Percentiles rank a stretch among this genome's conserved stretches.
Conservation (phyloP, 2,329 filamentous ascomycete genomes). For the Alternaria ethzedia region DNA sequence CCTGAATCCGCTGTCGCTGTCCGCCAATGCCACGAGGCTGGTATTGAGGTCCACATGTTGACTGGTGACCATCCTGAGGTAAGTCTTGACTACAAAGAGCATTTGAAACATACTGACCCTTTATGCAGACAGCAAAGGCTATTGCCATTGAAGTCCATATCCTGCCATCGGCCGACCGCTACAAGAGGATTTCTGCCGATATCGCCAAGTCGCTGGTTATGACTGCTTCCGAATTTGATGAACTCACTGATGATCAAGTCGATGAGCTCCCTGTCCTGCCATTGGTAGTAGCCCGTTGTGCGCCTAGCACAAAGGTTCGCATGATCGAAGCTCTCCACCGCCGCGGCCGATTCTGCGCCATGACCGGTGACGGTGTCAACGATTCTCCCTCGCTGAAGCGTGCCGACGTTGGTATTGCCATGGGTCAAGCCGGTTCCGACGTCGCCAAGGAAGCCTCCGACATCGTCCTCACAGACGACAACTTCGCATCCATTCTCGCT, state of each 20-base stretch:
- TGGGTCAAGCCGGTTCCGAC: slow-evolving; percentile 81
- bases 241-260: slow-evolving; percentile 75
- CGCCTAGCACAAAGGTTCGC: slow-evolving; percentile 83
- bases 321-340: slow-evolving; percentile 90
- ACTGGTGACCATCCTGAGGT: slow-evolving; percentile 54
- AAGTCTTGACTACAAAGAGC: slow-evolving; percentile 43
- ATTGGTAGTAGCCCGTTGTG: slow-evolving; percentile 82
- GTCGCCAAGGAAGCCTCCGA: slow-evolving; percentile 83
- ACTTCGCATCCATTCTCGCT: slow-evolving; percentile 84
- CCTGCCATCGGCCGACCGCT: slow-evolving; percentile 37
- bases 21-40: slow-evolving; percentile 52
- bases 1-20: slow-evolving; percentile 71
- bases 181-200: slow-evolving; percentile 33
- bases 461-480: slow-evolving; percentile 87
- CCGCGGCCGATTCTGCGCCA: slow-evolving; percentile 76
- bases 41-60: slow-evolving; percentile 58
- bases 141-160: slow-evolving; percentile 58
- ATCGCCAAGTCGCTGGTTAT: slow-evolving; percentile 44
- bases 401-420: slow-evolving; percentile 86
- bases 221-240: slow-evolving; percentile 71
- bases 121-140: slow-evolving; percentile 26
- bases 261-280: slow-evolving; percentile 76
- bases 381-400: slow-evolving; percentile 81
- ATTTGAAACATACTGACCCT: neutral
- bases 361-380: slow-evolving; percentile 90